Percentiles rank a stretch among this genome's conserved stretches.
phyloP scores from a whole-genome alignment of 2,329 filamentous ascomycete species.

The Aschersonia sp. region DNA sequence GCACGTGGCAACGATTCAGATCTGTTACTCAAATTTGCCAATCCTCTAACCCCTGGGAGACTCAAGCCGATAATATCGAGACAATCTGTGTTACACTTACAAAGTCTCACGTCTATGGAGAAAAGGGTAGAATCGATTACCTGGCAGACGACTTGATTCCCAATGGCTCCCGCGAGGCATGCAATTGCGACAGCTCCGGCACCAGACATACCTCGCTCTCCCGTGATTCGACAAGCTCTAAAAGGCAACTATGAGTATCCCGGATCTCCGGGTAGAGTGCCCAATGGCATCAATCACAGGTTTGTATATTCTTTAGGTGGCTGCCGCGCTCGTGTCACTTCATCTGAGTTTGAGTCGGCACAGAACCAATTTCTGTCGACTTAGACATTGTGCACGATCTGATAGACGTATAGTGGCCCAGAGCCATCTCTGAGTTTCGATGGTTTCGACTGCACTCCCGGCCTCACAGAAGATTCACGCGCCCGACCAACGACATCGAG shows the following conservation, averaged over 20 bases:
- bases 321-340: neutral
- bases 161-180: neutral
- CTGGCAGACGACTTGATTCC: neutral
- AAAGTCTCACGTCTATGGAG: too few species aligned
- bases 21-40: neutral
- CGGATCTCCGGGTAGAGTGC: neutral
- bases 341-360: too few species aligned
- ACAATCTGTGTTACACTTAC: too few species aligned
- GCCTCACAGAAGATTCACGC: neutral
- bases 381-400: too few species aligned
- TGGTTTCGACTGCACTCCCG: neutral
- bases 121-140: too few species aligned
- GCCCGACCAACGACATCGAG: neutral
- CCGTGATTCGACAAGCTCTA: neutral
- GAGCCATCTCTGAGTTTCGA: slow-evolving; percentile 1
- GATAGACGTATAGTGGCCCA: neutral
- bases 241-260: neutral
- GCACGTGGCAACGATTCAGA: neutral
- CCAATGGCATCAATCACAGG: neutral
- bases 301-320: neutral
- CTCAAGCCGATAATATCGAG: too few species aligned
- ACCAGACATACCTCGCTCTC: neutral
- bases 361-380: too few species aligned
- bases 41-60: neutral
- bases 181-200: neutral